These are phyloP conservation scores for Rhododendron vialii DNA, from an alignment of 148 eudicot species.

Conservation along the genomic window DNA sequence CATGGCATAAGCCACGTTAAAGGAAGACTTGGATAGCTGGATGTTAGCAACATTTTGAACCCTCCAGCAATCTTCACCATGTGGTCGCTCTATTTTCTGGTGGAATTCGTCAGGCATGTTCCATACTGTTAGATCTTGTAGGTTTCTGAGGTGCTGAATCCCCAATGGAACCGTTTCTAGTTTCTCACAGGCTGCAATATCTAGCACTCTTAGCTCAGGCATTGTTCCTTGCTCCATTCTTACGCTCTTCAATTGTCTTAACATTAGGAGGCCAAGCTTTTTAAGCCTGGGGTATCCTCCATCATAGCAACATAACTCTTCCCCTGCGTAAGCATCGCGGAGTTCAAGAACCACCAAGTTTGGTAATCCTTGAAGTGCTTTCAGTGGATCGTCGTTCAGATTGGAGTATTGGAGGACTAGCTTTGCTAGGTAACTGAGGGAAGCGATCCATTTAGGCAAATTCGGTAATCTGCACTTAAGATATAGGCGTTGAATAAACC, in stretches of 20 bases:
- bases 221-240: conserved; percentile 9
- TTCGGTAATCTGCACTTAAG: neutral
- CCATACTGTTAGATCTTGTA: neutral
- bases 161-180: conserved; percentile 14
- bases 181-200: neutral
- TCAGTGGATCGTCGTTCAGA: conserved; percentile 2
- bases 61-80: conserved; percentile 13
- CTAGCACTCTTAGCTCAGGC: neutral
- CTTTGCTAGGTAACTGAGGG: neutral
- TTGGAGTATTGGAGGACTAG: conserved; percentile 10
- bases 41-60: neutral
- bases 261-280: neutral
- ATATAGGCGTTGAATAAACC: conserved; percentile 2
- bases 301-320: neutral
- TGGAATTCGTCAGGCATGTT: neutral
- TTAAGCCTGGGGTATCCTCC: conserved; percentile 12
- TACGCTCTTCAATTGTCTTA: neutral
- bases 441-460: conserved; percentile 5
- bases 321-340: conserved; percentile 8
- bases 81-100: neutral
- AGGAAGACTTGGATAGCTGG: no score
- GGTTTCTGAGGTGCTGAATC: conserved; percentile 12
- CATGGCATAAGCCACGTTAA: no score
- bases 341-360: conserved; percentile 11
- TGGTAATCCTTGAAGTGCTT: conserved; percentile 7